These are phyloP conservation scores for Neurospora sp. DNA, from an alignment of 495 filamentous ascomycete genomes.

Conservation along the genomic window DNA sequence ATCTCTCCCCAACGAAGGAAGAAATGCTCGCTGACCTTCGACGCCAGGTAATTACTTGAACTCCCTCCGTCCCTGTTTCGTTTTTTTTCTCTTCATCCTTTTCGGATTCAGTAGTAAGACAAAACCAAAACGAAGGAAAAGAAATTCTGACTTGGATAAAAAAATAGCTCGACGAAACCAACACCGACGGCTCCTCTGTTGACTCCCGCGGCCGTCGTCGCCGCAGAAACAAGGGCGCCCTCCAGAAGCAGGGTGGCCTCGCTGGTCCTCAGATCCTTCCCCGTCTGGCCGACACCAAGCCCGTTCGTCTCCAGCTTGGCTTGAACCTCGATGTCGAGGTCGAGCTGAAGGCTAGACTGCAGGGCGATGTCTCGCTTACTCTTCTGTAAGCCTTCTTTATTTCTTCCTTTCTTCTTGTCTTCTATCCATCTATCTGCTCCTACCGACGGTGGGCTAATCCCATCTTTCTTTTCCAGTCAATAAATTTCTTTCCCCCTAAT, in stretches of 20 bases:
- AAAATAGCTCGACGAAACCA: conserved; percentile 18
- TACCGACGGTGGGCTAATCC: not conserved
- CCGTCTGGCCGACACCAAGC: conserved; percentile 22
- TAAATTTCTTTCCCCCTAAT: not conserved
- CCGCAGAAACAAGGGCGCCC: conserved; percentile 14
- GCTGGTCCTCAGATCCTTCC: conserved; percentile 6
- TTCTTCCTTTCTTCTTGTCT: not conserved
- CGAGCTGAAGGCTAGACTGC: conserved; percentile 24
- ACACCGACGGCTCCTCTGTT: conserved; percentile 18
- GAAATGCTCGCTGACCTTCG: conserved; percentile 16
- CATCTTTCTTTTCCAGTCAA: not conserved
- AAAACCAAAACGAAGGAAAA: not conserved
- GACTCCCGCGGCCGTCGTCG: conserved; percentile 16
- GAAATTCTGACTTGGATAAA: not conserved
- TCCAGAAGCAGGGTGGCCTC: conserved; percentile 5
- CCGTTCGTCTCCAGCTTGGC: conserved; percentile 22
- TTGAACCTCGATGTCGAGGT: conserved; percentile 27
- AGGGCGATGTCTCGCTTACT: conserved; percentile 26
- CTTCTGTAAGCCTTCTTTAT: conserved; percentile 20
- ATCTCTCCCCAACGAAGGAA: conserved; percentile 7
- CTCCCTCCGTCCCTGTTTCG: not conserved
- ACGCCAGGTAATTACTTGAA: conserved; percentile 14
- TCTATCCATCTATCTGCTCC: not conserved
- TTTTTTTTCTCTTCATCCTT: not conserved
- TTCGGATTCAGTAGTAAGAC: not conserved